Evolutionary conservation across 2,329 filamentous ascomycete genomes (phyloP), one percentile per base, ranked within the genome.

Genomic region (Diplodia sapinea): DNA sequence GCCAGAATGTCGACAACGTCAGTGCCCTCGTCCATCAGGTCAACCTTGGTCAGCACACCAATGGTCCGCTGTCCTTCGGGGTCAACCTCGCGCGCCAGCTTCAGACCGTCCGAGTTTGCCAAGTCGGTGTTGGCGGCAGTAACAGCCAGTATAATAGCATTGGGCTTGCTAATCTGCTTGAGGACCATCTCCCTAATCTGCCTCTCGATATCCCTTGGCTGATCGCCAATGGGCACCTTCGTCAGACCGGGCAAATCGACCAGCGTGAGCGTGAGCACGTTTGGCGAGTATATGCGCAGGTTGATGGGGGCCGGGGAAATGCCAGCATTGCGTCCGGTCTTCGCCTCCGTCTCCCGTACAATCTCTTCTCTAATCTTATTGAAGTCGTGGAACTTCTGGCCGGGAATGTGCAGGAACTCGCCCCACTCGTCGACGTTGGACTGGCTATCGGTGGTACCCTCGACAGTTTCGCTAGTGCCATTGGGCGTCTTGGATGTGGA

Each of bases 281-380:
- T 97, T 65, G 95, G 95, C 64, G 94, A 98, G 87, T 96, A 98
- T 82, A 99, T 97, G 76, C 95, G 90, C 76, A 99, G 85, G 84
- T 98, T 98, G 86, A 99, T 99, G 62, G 95, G 95, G 38, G 92
- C 91, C 29, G 95, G 92, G 56, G 94, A 98, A 81, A 99, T 99
- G 80, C 94, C 95, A 62, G 91, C 92, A 85, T 99, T 99, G 79
- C 90, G 90, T 72, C 95, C 95, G 73, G 96, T 96, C 85, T 99
- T 98, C 73, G 91, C 89, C 77, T 97, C 94, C 52, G 95, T 99
- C 83, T 99, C 95, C 75, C 92, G 90, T 72, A 94, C 91, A 78
- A 99, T 99, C 83, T 99, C 95, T 68, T 98, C 95, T 74, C 95
- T 89, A 76, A 99, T 97, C 85, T 97, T 97, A 85, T 93, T 92